phyloP scores from a whole-genome alignment of 108 stramenopile genomes.

The Pseudonitzschia delicatissima region DNA sequence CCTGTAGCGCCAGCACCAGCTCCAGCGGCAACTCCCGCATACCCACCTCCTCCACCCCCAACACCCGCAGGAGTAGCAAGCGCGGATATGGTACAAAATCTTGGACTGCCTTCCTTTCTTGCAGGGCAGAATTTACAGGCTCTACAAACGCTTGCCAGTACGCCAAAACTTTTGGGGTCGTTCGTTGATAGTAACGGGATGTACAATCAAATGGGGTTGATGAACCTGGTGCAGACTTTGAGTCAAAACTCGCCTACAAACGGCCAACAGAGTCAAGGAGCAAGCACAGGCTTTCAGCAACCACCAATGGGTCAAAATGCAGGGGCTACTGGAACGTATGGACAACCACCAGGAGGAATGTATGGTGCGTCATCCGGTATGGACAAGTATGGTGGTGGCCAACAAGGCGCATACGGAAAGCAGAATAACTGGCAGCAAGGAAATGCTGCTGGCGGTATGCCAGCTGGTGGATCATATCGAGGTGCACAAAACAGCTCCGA shows the following conservation, averaged over 20 bases:
- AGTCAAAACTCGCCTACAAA: conserved; percentile 44
- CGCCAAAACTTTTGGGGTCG: conserved; percentile 64
- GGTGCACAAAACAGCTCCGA: conserved; percentile 64
- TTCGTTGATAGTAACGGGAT: conserved; percentile 74
- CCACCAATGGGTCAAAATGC: conserved; percentile 15
- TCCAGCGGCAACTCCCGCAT: conserved; percentile 3
- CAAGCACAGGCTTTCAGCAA: conserved; percentile 28
- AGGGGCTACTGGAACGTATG: neutral
- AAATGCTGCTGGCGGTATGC: neutral
- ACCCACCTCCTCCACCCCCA: conserved; percentile 9
- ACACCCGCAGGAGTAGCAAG: conserved; percentile 30
- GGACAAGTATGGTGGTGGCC: conserved; percentile 17
- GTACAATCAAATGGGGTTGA: conserved; percentile 72
- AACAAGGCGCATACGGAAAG: conserved; percentile 14
- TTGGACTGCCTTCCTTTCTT: conserved; percentile 66
- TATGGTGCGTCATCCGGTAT: conserved; percentile 27
- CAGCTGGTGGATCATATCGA: conserved; percentile 20
- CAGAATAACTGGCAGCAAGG: conserved; percentile 28
- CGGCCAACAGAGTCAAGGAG: conserved; percentile 15
- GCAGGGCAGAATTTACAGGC: conserved; percentile 77
- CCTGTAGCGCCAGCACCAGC: conserved; percentile 32
- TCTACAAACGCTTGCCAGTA: conserved; percentile 73
- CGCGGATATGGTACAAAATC: conserved; percentile 47
- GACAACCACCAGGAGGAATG: conserved; percentile 19
- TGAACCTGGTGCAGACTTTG: conserved; percentile 76